Conservation (phyloP, 2,329 filamentous ascomycete species). For the Phialocephala subalpina region DNA sequence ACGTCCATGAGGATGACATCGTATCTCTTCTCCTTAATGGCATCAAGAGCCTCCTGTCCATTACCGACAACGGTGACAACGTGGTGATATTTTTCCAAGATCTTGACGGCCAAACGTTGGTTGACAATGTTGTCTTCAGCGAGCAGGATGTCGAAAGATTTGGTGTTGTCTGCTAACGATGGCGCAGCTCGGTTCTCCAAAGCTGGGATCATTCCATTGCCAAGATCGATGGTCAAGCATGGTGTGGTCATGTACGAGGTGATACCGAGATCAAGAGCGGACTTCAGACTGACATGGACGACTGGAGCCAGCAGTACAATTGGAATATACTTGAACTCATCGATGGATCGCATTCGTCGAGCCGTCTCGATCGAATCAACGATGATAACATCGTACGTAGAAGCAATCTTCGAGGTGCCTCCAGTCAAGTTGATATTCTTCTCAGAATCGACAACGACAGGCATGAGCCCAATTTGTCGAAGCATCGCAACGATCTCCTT, state of each 20-base stretch:
- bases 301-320: constrained; percentile 90
- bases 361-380: constrained; percentile 94
- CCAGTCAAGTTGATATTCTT: constrained; percentile 66
- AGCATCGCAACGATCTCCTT: constrained; percentile 82
- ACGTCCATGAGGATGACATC: constrained; percentile 99
- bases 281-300: constrained; percentile 92
- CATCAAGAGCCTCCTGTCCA: constrained; percentile 89
- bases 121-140: constrained; percentile 99
- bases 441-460: constrained; percentile 84
- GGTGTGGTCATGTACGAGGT: constrained; percentile 99
- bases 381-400: constrained; percentile 89
- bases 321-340: constrained; percentile 97
- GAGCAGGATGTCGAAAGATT: constrained; percentile 92
- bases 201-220: constrained; percentile 95
- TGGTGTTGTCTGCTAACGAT: constrained; percentile 90
- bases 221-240: constrained; percentile 91
- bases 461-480: constrained; percentile 78
- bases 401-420: constrained; percentile 56
- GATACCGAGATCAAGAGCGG: constrained; percentile 91
- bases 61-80: constrained; percentile 94
- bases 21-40: constrained; percentile 90
- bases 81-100: constrained; percentile 95
- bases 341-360: constrained; percentile 82
- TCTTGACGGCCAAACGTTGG: constrained; percentile 94
- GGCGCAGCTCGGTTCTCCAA: constrained; percentile 93